Evolutionary conservation across 139 green algal genomes (phyloP).

Genomic region (Chlorella sp.): DNA sequence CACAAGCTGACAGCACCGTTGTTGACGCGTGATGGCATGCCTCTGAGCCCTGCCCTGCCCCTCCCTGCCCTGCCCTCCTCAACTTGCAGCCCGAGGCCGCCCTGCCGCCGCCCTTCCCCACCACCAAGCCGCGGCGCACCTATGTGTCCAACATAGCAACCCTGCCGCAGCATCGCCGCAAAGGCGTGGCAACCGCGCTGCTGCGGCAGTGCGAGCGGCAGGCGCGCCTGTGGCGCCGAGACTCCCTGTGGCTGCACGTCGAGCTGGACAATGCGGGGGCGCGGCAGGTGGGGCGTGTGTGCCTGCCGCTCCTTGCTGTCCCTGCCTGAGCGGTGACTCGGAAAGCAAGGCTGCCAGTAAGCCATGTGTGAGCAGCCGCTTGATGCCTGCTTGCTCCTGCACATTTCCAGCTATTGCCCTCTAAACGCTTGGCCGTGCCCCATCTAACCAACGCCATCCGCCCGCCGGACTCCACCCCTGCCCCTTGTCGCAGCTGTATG

Average conservation of each 20-base stretch:
- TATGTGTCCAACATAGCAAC: conserved; percentile 82
- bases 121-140: conserved; percentile 53
- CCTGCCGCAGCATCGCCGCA: conserved; percentile 41
- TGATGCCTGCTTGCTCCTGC: too few relatives aligned
- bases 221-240: conserved; percentile 60
- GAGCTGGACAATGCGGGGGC: conserved; percentile 56
- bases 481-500: conserved; percentile 52
- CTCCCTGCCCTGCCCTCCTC: neutral
- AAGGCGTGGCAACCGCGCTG: conserved; percentile 60
- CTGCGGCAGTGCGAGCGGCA: conserved; percentile 58
- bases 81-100: conserved; percentile 54
- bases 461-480: neutral
- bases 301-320: too few relatives aligned
- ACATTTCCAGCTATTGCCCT: too few relatives aligned
- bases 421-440: too few relatives aligned
- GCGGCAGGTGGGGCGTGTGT: neutral
- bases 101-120: conserved; percentile 80
- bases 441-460: neutral
- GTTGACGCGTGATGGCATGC: too few relatives aligned
- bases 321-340: too few relatives aligned
- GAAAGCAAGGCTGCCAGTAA: too few relatives aligned
- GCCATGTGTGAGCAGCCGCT: too few relatives aligned
- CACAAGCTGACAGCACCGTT: too few relatives aligned
- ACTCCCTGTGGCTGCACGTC: conserved; percentile 69
- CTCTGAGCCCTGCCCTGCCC: neutral